Evolutionary conservation across 108 stramenopile species (phyloP).

Genomic region (Conticribra guillardii): DNA sequence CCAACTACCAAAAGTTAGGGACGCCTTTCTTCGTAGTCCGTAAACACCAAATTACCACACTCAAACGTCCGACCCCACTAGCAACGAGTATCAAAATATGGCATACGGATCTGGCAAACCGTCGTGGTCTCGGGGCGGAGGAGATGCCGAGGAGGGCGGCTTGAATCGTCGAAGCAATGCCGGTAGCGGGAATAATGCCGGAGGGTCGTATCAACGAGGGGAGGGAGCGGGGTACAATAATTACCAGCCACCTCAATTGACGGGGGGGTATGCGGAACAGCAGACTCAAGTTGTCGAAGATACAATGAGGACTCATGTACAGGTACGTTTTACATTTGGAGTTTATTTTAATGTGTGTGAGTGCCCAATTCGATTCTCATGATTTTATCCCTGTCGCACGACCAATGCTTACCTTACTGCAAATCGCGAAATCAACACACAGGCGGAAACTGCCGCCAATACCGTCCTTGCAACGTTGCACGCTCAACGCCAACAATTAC

Average conservation of each 20-base stretch:
- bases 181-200: constrained; percentile 25
- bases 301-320: constrained; percentile 79
- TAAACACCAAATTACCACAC: not conserved
- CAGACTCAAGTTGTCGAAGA: constrained; percentile 78
- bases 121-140: constrained; percentile 35
- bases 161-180: constrained; percentile 40
- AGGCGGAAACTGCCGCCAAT: constrained; percentile 77
- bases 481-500: constrained; percentile 78
- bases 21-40: too few species aligned
- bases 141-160: constrained; percentile 45
- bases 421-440: not conserved
- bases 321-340: constrained; percentile 35
- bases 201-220: constrained; percentile 39
- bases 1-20: too few species aligned
- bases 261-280: constrained; percentile 67
- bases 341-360: too few species aligned
- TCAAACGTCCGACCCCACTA: not conserved
- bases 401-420: too few species aligned
- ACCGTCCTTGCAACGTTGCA: constrained; percentile 79
- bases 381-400: too few species aligned
- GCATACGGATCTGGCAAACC: constrained; percentile 55
- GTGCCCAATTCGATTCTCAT: too few species aligned
- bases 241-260: constrained; percentile 57
- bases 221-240: constrained; percentile 5
- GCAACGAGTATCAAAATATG: constrained; percentile 18